These are phyloP conservation scores for Anthostomella pinea DNA, from an alignment of 2,329 filamentous ascomycete genomes.

Conservation along the genomic window DNA sequence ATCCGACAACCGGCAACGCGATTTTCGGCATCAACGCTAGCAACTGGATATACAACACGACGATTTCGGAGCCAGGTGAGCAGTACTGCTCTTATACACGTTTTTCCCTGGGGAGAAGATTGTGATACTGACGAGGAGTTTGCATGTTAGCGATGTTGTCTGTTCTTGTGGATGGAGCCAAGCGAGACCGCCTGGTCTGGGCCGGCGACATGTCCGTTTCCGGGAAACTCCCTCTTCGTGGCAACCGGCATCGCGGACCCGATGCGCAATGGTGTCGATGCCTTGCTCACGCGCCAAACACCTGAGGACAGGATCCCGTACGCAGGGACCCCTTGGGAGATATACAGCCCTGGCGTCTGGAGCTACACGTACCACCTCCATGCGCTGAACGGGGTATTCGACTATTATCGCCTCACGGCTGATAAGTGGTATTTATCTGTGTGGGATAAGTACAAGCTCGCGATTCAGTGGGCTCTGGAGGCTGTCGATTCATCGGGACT, in stretches of 20 bases:
- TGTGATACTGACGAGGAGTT: too few relatives aligned
- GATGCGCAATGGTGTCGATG: too few relatives aligned
- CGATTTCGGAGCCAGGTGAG: too few relatives aligned
- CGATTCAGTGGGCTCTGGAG: conserved; percentile 2
- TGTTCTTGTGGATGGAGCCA: conserved; percentile 5
- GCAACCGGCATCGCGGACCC: conserved; percentile 3
- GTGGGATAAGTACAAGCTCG: conserved; percentile 3
- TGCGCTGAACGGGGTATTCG: conserved; percentile 4
- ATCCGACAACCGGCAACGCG: too few relatives aligned
- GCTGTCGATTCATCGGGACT: conserved; percentile 4
- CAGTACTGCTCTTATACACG: too few relatives aligned
- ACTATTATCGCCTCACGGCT: conserved; percentile 5
- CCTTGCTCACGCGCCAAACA: conserved; percentile 1
- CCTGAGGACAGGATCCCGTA: conserved; percentile 3
- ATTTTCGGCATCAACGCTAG: too few relatives aligned
- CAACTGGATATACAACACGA: too few relatives aligned
- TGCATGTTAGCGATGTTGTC: too few relatives aligned
- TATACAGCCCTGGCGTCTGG: conserved; percentile 1
- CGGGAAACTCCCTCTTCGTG: conserved; percentile 4
- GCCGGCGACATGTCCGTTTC: conserved; percentile 6
- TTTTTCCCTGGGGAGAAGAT: too few relatives aligned
- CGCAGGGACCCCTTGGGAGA: conserved; percentile 1
- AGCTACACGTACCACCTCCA: conserved; percentile 5
- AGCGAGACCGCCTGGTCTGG: conserved; percentile 6
- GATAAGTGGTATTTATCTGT: conserved; percentile 2